Conservation (phyloP, 305 asterid genomes). For the Fraxinus greggii region DNA sequence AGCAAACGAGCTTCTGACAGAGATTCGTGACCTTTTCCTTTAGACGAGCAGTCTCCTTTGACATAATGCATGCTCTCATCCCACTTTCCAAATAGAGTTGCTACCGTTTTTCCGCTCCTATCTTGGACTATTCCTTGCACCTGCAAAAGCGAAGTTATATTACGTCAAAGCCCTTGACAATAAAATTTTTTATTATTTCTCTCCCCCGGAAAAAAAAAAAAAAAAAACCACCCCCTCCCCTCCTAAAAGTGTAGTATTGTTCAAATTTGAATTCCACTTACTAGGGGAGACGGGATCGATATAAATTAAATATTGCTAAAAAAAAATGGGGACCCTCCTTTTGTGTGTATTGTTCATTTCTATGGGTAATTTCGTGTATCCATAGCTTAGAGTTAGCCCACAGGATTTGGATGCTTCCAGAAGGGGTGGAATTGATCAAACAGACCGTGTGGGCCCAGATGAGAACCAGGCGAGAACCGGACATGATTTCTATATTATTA, state of each 20-base stretch:
- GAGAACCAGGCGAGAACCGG: neutral
- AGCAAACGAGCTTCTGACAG: conserved; percentile 61
- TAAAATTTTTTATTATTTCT: neutral
- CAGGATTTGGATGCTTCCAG: neutral
- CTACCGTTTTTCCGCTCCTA: conserved; percentile 68
- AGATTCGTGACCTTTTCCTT: conserved; percentile 62
- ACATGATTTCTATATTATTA: neutral
- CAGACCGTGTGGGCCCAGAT: neutral
- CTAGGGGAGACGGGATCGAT: no score
- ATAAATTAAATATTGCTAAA: no score
- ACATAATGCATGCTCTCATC: conserved; percentile 86
- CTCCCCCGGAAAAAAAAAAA: neutral
- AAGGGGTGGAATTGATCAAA: neutral
- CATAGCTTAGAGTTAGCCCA: neutral
- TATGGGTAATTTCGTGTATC: no score
- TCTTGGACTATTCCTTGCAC: conserved; percentile 85
- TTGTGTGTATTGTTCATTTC: no score
- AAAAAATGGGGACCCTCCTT: no score
- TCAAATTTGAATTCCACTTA: no score
- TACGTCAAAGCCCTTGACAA: conserved; percentile 7
- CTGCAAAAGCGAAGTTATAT: conserved; percentile 40
- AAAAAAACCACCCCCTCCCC: no score
- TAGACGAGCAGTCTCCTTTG: conserved; percentile 57
- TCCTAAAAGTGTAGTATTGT: no score
- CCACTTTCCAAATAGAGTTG: conserved; percentile 88